Evolutionary conservation across 805 yeast species (phyloP).

Genomic region (Lachancea lanzarotensis): DNA sequence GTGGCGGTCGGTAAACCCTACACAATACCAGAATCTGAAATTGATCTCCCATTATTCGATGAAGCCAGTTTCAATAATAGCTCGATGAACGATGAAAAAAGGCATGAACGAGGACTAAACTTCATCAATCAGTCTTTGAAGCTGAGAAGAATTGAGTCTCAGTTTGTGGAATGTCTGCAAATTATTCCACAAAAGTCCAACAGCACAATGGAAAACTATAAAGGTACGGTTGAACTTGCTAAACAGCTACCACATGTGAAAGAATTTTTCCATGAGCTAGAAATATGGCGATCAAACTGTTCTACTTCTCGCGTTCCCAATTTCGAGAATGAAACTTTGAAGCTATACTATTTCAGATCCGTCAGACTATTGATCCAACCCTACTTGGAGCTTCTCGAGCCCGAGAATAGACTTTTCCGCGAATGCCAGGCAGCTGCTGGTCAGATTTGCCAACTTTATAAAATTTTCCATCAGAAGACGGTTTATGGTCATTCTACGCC

Average conservation of each 20-base stretch:
- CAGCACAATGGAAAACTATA: constrained; percentile 8
- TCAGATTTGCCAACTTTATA: constrained; percentile 57
- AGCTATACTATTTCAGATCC: constrained; percentile 53
- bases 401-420: constrained; percentile 51
- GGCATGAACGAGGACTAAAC: constrained; percentile 36
- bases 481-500: constrained; percentile 58
- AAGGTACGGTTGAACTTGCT: constrained; percentile 16
- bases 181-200: constrained; percentile 27
- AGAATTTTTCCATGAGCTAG: constrained; percentile 46
- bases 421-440: constrained; percentile 73
- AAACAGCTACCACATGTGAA: constrained; percentile 47
- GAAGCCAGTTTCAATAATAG: constrained; percentile 33
- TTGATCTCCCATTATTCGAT: constrained; percentile 47
- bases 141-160: constrained; percentile 53
- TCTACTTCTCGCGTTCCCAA: constrained; percentile 35
- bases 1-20: constrained; percentile 57
- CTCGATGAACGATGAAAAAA: constrained; percentile 11
- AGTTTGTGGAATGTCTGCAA: constrained; percentile 48
- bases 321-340: constrained; percentile 53
- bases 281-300: constrained; percentile 52
- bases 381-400: constrained; percentile 52
- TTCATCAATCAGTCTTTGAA: constrained; percentile 54
- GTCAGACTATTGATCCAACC: constrained; percentile 59
- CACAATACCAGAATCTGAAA: constrained; percentile 44
- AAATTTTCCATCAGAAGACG: constrained; percentile 56